These are phyloP conservation scores for Amphicarpaea edgeworthii DNA, from an alignment of 306 rosid species.

Conservation along the genomic window DNA sequence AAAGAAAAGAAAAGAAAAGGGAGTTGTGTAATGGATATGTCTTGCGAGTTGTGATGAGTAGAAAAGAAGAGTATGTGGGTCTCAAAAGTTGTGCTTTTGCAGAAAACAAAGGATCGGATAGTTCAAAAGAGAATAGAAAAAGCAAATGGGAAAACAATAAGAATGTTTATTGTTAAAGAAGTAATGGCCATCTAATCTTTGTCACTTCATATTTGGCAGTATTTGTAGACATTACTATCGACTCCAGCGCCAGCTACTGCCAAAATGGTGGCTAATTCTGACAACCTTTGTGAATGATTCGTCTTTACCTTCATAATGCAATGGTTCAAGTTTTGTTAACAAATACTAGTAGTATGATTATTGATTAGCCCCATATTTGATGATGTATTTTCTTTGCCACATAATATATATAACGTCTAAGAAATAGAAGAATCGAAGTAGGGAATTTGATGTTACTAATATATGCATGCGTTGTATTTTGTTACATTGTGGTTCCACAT, in stretches of 20 bases:
- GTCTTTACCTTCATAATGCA: constrained; percentile 4
- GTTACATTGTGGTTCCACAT: constrained; percentile 38
- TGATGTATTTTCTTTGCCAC: constrained; percentile 3
- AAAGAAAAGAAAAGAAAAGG: background rate
- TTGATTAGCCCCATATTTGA: constrained; percentile 6
- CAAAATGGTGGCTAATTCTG: constrained; percentile 27
- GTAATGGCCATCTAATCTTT: constrained; percentile 7
- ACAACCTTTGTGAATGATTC: background rate
- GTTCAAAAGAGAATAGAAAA: constrained; percentile 45
- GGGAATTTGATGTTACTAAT: constrained; percentile 19
- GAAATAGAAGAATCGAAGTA: constrained; percentile 30
- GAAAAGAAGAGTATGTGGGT: constrained; percentile 41
- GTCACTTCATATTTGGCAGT: constrained; percentile 39
- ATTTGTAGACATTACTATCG: constrained; percentile 34
- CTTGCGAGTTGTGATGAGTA: constrained; percentile 27
- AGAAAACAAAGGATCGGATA: constrained; percentile 51
- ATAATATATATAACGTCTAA: background rate
- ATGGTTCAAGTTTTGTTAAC: background rate
- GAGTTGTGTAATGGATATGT: constrained; percentile 37
- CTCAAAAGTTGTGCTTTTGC: constrained; percentile 56
- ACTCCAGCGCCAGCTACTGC: constrained; percentile 31
- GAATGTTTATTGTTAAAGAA: constrained; percentile 43
- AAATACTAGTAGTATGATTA: constrained; percentile 7
- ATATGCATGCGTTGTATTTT: constrained; percentile 34
- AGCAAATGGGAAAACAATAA: constrained; percentile 59